phyloP scores from a whole-genome alignment of 768 basidiomycete genomes.

The Tephrocybe sp. region DNA sequence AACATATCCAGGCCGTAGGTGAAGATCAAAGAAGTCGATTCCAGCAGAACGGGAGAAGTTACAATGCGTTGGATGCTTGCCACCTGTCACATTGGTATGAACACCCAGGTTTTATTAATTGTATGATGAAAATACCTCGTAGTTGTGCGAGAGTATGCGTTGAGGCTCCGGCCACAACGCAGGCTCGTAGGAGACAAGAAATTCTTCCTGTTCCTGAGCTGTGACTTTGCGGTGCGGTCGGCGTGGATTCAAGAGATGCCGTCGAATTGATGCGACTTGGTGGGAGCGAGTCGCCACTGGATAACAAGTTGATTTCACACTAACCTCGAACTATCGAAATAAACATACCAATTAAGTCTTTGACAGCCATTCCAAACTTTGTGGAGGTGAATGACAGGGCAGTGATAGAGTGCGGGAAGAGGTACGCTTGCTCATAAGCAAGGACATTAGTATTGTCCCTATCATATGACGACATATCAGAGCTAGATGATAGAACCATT shows the following conservation, averaged over 20 bases:
- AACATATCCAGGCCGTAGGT: conserved; percentile 89
- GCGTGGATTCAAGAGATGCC: conserved; percentile 77
- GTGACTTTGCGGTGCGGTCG: conserved; percentile 76
- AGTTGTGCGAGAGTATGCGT: conserved; percentile 47
- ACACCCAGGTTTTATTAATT: neutral
- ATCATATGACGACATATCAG: conserved; percentile 44
- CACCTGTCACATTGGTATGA: conserved; percentile 42
- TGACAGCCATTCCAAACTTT: conserved; percentile 83
- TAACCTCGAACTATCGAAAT: neutral
- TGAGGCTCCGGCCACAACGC: conserved; percentile 69
- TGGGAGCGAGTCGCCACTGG: conserved; percentile 75
- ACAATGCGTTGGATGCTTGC: conserved; percentile 65
- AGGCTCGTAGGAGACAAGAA: conserved; percentile 82
- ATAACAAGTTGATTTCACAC: neutral
- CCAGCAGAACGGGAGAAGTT: conserved; percentile 81
- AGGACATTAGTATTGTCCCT: conserved; percentile 50
- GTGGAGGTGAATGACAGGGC: conserved; percentile 77
- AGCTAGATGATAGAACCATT: conserved; percentile 23
- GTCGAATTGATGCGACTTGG: conserved; percentile 73
- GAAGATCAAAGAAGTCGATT: conserved; percentile 89
- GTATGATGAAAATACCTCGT: conserved; percentile 29
- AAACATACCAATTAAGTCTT: conserved; percentile 78
- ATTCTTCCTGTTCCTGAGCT: conserved; percentile 78
- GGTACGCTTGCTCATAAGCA: conserved; percentile 66
- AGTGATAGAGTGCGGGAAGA: conserved; percentile 66